Percentiles rank a stretch among this genome's conserved stretches.
Evolutionary conservation across 805 yeast genomes (phyloP).

Genomic region (Naumovozyma baii): DNA sequence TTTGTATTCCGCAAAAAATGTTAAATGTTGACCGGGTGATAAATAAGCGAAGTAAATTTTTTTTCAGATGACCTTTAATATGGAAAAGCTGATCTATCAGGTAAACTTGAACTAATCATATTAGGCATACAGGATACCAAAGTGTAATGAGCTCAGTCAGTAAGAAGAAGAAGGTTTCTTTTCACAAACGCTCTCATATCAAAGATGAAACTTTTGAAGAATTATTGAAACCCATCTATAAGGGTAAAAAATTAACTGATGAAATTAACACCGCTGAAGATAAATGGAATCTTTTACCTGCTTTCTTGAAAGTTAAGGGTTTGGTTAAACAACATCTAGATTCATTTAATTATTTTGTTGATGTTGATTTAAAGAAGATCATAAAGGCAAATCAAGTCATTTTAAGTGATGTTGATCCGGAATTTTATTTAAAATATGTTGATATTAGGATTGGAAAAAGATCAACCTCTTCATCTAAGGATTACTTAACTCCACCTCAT

Average conservation of each 20-base stretch:
- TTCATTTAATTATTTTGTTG: constrained; percentile 95
- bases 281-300: constrained; percentile 94
- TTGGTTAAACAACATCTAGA: constrained; percentile 94
- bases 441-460: constrained; percentile 87
- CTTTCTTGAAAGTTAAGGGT: constrained; percentile 91
- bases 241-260: constrained; percentile 81
- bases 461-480: constrained; percentile 45
- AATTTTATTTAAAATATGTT: constrained; percentile 82
- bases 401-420: constrained; percentile 93
- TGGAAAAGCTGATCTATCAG: too few relatives aligned
- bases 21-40: too few relatives aligned
- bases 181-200: constrained; percentile 6
- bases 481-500: constrained; percentile 74
- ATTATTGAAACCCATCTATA: constrained; percentile 67
- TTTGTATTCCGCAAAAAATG: too few relatives aligned
- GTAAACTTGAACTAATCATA: too few relatives aligned
- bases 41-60: neutral
- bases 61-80: too few relatives aligned
- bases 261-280: constrained; percentile 86
- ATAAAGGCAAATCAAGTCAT: constrained; percentile 83
- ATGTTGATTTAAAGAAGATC: constrained; percentile 84
- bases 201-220: constrained; percentile 63
- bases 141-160: constrained; percentile 1
- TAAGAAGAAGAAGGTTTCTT: constrained; percentile 5
- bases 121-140: too few relatives aligned